A percentile compares a stretch with the other conserved stretches of the same genome.
phyloP scores from a whole-genome alignment of 2,329 filamentous ascomycete genomes.

The Ascochyta pisi region DNA sequence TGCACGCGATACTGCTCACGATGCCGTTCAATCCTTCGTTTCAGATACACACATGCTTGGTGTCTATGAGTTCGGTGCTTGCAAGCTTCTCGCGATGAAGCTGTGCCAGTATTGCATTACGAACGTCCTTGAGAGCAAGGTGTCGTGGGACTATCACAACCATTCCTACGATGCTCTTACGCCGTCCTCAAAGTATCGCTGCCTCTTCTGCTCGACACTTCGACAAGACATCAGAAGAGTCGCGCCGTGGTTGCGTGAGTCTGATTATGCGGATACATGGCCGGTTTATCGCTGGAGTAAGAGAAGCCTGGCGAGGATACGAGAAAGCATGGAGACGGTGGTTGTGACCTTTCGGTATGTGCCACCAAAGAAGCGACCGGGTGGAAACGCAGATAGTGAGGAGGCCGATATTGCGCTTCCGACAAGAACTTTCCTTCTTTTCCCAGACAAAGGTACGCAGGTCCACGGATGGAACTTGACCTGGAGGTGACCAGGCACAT shows the following conservation, averaged over 20 bases:
- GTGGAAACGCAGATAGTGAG: background rate
- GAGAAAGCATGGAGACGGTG: slow-evolving; percentile 25
- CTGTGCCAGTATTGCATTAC: slow-evolving; percentile 13
- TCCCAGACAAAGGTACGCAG: slow-evolving; percentile 20
- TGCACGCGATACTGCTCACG: background rate
- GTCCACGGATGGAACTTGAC: too few species aligned
- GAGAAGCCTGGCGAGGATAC: slow-evolving; percentile 21
- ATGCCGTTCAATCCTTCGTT: background rate
- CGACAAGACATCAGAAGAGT: slow-evolving; percentile 17
- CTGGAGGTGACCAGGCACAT: too few species aligned
- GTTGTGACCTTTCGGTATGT: slow-evolving; percentile 28
- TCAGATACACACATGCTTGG: too few species aligned
- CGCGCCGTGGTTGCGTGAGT: slow-evolving; percentile 15
- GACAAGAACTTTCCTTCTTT: slow-evolving; percentile 27
- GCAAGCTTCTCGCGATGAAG: slow-evolving; percentile 1
- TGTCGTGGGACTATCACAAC: slow-evolving; percentile 16
- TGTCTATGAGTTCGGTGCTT: background rate
- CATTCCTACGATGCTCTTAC: slow-evolving; percentile 8
- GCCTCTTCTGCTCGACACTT: slow-evolving; percentile 25
- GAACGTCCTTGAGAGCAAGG: slow-evolving; percentile 8
- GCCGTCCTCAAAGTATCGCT: slow-evolving; percentile 7
- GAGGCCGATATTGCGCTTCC: slow-evolving; percentile 5
- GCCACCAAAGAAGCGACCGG: slow-evolving; percentile 4
- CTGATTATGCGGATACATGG: slow-evolving; percentile 6
- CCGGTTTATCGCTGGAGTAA: slow-evolving; percentile 31